phyloP scores from a whole-genome alignment of 2,329 filamentous ascomycete genomes.

The Aurifilum marmelostoma region DNA sequence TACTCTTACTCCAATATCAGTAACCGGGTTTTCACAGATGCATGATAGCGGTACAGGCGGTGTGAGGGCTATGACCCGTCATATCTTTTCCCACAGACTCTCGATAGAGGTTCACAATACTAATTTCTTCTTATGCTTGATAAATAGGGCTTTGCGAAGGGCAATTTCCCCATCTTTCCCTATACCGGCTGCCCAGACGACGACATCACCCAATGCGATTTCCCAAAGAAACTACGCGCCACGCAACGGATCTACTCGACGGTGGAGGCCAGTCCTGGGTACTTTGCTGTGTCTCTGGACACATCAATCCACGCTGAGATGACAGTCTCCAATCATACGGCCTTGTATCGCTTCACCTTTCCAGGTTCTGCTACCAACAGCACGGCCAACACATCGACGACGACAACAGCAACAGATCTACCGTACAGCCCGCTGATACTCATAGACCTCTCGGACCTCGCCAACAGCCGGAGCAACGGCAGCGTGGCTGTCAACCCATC shows the following conservation, averaged over 20 bases:
- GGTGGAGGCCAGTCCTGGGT: slow-evolving; percentile 52
- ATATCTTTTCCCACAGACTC: neutral
- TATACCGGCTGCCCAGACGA: slow-evolving; percentile 41
- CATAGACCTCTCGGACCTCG: slow-evolving; percentile 55
- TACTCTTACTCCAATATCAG: slow-evolving; percentile 19
- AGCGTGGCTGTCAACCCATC: slow-evolving; percentile 50
- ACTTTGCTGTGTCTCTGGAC: slow-evolving; percentile 53
- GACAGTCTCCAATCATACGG: slow-evolving; percentile 54
- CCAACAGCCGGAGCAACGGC: slow-evolving; percentile 51
- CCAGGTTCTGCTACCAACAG: slow-evolving; percentile 29
- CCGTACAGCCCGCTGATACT: slow-evolving; percentile 52
- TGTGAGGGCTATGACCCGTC: slow-evolving; percentile 33
- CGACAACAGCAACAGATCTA: slow-evolving; percentile 31
- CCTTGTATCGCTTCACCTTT: slow-evolving; percentile 57
- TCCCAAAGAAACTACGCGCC: slow-evolving; percentile 48
- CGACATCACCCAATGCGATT: slow-evolving; percentile 47
- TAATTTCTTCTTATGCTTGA: neutral
- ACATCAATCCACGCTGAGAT: slow-evolving; percentile 55
- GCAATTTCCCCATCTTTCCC: slow-evolving; percentile 43
- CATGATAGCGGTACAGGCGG: slow-evolving; percentile 38
- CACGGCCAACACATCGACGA: slow-evolving; percentile 33
- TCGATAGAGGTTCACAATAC: too few relatives aligned
- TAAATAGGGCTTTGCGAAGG: slow-evolving; percentile 35
- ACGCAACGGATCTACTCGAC: slow-evolving; percentile 47
- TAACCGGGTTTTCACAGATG: slow-evolving; percentile 39